Percentiles rank a stretch among this genome's conserved stretches.
phyloP scores from a whole-genome alignment of 2,329 filamentous ascomycete species.

The Trichocomaceae sp. region DNA sequence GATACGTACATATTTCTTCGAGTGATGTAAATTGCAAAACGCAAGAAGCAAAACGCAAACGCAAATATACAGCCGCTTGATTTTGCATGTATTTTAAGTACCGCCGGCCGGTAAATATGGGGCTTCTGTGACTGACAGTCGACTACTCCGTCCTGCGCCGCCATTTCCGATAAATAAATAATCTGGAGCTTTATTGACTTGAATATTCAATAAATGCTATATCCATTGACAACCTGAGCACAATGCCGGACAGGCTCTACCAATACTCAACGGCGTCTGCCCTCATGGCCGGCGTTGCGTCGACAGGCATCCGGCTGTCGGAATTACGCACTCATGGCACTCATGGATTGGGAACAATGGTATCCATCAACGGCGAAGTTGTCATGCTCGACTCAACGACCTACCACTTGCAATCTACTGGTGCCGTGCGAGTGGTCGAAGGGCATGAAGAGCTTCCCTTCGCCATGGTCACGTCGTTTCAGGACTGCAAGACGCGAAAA shows the following conservation, averaged over 20 bases:
- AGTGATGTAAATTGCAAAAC: neutral
- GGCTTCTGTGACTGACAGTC: no score
- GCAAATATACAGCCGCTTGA: no score
- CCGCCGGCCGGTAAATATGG: no score
- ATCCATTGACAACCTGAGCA: neutral
- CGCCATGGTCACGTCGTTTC: constrained; percentile 12
- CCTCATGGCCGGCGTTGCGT: constrained; percentile 13
- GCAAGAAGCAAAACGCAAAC: no score
- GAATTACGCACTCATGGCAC: constrained; percentile 9
- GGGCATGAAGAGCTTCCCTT: constrained; percentile 11
- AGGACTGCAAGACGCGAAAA: constrained; percentile 9
- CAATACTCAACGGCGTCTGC: constrained; percentile 13
- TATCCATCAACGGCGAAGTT: constrained; percentile 14
- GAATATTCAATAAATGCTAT: no score
- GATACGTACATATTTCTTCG: no score
- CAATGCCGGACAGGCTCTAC: constrained; percentile 12
- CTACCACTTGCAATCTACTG: constrained; percentile 10
- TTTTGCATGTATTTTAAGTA: no score
- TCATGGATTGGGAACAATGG: constrained; percentile 12
- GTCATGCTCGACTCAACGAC: constrained; percentile 11
- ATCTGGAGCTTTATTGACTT: no score
- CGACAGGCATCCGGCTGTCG: constrained; percentile 9
- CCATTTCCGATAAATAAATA: neutral
- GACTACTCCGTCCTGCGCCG: no score
- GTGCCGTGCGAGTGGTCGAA: constrained; percentile 7